Base-by-base conservation (phyloP, 2,329 filamentous ascomycete genomes). In the Fusarium algeriense region DNA sequence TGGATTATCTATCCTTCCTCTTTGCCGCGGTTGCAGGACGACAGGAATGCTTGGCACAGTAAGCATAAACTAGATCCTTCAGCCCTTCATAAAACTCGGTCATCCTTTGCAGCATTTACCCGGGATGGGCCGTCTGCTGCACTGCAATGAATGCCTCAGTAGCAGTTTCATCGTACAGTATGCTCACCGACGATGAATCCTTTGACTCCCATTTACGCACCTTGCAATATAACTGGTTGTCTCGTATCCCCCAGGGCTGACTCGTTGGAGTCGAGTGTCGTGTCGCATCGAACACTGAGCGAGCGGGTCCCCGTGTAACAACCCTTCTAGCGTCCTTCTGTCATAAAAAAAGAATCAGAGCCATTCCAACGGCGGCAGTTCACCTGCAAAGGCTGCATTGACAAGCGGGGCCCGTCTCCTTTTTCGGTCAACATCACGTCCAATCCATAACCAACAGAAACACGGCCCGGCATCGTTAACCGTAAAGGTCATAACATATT, bases 291-390 rank as follows among this genome's bases (percentile, higher is more conserved):
- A 9, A 17, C 19, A 20, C 46, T n/a, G n/a, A 23, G 37, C 23
- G 26, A 50, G 64, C 56, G 64, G 64, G 30, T 37, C 49, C 46
- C 28, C 19, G 34, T 32, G 38, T 19, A 12, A 34, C 64, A 37
- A 14, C 48, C 32, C 48, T 67, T 67, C 63, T 67, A 67, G 64
- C 64, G 64, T 19, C 45, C 55, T 66, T 66, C 56, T 50, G 64
- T 26, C 63, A 60, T 67, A 54, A 53, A 65, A 65, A 58, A 64
- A 57, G 60, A 64, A 40, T 11, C 48, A 15, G 35, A 30, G 64
- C 64, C 56, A 41, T 67, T 67, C 64, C 64, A 67, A 67, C 64
- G 64, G 63, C 49, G 64, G 64, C 64, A 67, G 64, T 67, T 67
- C 56, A 38, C 10, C 55, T 67, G 44, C 64, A 67, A 30, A 43